Conservation (phyloP, 2,329 filamentous ascomycete genomes). For the Juglanconis juglandina region DNA sequence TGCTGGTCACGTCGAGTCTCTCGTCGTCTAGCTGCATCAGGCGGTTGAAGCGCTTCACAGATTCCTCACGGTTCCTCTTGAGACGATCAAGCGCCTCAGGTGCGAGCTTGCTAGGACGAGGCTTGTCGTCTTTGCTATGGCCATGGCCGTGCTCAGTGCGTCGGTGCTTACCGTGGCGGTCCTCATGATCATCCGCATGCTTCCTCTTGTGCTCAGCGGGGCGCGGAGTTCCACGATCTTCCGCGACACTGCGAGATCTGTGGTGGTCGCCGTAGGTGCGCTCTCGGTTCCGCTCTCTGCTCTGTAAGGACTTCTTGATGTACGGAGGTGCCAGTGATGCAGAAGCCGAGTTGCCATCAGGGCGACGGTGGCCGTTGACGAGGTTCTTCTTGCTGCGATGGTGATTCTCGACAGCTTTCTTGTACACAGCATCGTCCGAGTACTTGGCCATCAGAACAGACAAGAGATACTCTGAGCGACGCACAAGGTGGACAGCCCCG, state of each 20-base stretch:
- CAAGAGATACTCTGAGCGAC: slow-evolving; percentile 88
- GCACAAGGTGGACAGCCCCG: slow-evolving; percentile 94
- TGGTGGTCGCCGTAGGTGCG: slow-evolving; percentile 47
- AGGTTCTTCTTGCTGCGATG: slow-evolving; percentile 90
- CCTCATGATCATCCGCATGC: slow-evolving; percentile 51
- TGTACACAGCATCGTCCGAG: slow-evolving; percentile 70
- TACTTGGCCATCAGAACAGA: slow-evolving; percentile 90
- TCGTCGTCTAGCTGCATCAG: slow-evolving; percentile 34
- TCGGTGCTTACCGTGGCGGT: slow-evolving; percentile 49
- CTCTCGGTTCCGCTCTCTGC: slow-evolving; percentile 47
- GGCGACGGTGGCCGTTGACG: slow-evolving; percentile 58
- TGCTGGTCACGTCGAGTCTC: slow-evolving; percentile 32
- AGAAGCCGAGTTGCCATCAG: slow-evolving; percentile 57
- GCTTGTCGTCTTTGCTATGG: slow-evolving; percentile 42
- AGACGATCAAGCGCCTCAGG: slow-evolving; percentile 33
- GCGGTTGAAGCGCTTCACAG: slow-evolving; percentile 35
- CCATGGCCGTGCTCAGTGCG: slow-evolving; percentile 43
- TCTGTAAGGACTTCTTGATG: slow-evolving; percentile 44
- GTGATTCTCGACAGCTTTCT: slow-evolving; percentile 83
- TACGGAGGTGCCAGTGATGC: slow-evolving; percentile 66
- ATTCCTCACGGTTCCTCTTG: slow-evolving; percentile 31
- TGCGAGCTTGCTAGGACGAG: slow-evolving; percentile 30
- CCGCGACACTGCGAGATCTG: slow-evolving; percentile 47
- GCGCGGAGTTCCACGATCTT: slow-evolving; percentile 49
- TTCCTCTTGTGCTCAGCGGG: slow-evolving; percentile 57